Evolutionary conservation across 306 rosid species (phyloP).

Genomic region (Gleditsia sinensis): DNA sequence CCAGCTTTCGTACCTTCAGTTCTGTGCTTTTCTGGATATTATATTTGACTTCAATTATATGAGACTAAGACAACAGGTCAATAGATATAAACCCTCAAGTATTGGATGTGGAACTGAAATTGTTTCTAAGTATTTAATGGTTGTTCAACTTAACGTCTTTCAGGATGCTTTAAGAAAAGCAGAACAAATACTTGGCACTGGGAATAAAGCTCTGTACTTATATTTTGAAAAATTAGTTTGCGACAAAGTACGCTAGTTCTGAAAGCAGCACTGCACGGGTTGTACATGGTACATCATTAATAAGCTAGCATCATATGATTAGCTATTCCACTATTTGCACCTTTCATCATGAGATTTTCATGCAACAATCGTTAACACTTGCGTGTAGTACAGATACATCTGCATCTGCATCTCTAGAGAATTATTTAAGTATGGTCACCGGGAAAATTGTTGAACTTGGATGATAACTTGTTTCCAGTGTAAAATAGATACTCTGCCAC

Average conservation of each 20-base stretch:
- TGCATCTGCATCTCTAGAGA: no score
- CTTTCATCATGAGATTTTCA: neutral
- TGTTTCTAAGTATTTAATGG: constrained; percentile 24
- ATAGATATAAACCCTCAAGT: constrained; percentile 3
- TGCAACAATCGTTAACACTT: neutral
- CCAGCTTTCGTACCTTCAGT: constrained; percentile 90
- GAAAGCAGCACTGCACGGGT: no score
- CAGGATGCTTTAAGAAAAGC: constrained; percentile 93
- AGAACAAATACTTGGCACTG: constrained; percentile 89
- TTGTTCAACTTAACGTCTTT: constrained; percentile 31
- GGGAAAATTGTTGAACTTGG: no score
- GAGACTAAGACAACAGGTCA: constrained; percentile 92
- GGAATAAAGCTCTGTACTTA: constrained; percentile 81
- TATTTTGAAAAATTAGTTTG: no score
- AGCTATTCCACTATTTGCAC: neutral
- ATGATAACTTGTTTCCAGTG: no score
- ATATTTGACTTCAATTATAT: constrained; percentile 88
- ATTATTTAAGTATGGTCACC: no score
- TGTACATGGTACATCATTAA: neutral
- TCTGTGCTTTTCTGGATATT: constrained; percentile 91
- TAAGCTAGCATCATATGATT: neutral
- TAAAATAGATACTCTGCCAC: no score
- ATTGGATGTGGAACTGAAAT: constrained; percentile 24
- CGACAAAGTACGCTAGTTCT: no score
- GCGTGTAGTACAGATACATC: neutral